Conservation (phyloP, 2,329 filamentous ascomycete species). For the Tolypocladium tundrense region DNA sequence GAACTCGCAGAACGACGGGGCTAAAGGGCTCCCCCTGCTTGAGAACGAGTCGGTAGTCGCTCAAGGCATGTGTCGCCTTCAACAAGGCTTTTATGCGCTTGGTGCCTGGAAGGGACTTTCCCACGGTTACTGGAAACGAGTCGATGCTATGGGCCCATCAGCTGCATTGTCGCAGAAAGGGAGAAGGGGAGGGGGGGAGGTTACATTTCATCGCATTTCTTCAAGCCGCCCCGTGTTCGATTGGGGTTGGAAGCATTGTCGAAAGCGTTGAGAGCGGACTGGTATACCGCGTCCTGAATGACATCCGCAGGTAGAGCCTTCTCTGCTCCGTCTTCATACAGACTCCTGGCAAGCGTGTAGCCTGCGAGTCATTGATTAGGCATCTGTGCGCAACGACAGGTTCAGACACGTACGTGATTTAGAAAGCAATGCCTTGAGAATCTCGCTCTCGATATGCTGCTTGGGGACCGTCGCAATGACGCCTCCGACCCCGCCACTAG, state of each 20-base stretch:
- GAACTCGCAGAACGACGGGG: conserved; percentile 68
- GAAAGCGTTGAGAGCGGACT: conserved; percentile 58
- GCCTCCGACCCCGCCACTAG: conserved; percentile 41
- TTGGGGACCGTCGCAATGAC: conserved; percentile 50
- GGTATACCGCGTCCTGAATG: conserved; percentile 51
- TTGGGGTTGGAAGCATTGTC: conserved; percentile 79
- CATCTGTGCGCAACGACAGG: not conserved
- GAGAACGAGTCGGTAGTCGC: conserved; percentile 66
- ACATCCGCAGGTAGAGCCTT: conserved; percentile 36
- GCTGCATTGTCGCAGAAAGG: not conserved
- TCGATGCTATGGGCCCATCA: conserved; percentile 37
- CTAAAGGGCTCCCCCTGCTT: conserved; percentile 74
- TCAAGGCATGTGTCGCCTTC: conserved; percentile 62
- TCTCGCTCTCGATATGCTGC: conserved; percentile 57
- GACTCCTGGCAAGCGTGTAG: conserved; percentile 50
- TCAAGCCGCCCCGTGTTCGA: conserved; percentile 62
- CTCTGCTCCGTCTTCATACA: conserved; percentile 45
- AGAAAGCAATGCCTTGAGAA: conserved; percentile 57
- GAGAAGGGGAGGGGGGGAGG: conserved; percentile 18
- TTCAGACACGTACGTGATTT: conserved; percentile 43
- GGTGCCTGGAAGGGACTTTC: conserved; percentile 36
- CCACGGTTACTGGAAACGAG: conserved; percentile 50
- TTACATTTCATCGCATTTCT: conserved; percentile 67
- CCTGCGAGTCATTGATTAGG: conserved; percentile 27
- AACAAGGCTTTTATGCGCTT: conserved; percentile 54